Conservation (phyloP, 2,329 filamentous ascomycete species). For the Coniosporium tulheliwenetii region DNA sequence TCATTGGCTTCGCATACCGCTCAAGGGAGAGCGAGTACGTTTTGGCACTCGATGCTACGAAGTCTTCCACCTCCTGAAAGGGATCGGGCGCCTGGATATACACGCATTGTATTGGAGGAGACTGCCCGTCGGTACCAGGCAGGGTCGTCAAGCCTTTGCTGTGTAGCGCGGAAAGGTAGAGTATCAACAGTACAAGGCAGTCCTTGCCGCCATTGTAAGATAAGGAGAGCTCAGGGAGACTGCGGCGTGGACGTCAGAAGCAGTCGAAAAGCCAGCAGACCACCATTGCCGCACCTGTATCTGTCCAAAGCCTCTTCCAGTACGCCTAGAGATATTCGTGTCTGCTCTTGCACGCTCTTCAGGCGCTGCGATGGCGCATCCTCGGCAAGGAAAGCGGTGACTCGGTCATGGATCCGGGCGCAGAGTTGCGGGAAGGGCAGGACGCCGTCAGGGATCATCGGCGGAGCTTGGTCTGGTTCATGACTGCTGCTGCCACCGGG, state of each 20-base stretch:
- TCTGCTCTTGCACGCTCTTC: conserved; percentile 56
- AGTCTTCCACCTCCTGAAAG: conserved; percentile 73
- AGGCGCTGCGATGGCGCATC: conserved; percentile 41
- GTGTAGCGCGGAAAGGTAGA: conserved; percentile 57
- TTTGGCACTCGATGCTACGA: conserved; percentile 51
- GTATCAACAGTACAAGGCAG: conserved; percentile 78
- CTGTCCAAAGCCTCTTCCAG: conserved; percentile 58
- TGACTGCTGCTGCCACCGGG: conserved; percentile 6
- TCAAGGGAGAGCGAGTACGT: conserved; percentile 62
- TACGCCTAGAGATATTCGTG: conserved; percentile 54
- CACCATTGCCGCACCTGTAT: conserved; percentile 44
- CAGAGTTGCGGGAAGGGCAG: conserved; percentile 31
- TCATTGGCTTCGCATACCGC: conserved; percentile 67
- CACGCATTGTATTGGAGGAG: conserved; percentile 50
- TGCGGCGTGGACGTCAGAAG: conserved; percentile 18
- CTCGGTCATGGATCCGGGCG: conserved; percentile 38
- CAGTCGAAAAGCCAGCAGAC: background rate
- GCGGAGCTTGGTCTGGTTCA: conserved; percentile 5
- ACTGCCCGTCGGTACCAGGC: conserved; percentile 4
- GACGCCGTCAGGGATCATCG: conserved; percentile 28
- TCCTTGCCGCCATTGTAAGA: conserved; percentile 98
- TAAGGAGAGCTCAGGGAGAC: conserved; percentile 63
- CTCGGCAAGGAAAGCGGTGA: conserved; percentile 51
- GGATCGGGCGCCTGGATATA: conserved; percentile 80
- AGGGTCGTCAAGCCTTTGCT: conserved; percentile 12